Conservation (phyloP, 2,329 filamentous ascomycete genomes). For the Dactylonectria estremocensis region DNA sequence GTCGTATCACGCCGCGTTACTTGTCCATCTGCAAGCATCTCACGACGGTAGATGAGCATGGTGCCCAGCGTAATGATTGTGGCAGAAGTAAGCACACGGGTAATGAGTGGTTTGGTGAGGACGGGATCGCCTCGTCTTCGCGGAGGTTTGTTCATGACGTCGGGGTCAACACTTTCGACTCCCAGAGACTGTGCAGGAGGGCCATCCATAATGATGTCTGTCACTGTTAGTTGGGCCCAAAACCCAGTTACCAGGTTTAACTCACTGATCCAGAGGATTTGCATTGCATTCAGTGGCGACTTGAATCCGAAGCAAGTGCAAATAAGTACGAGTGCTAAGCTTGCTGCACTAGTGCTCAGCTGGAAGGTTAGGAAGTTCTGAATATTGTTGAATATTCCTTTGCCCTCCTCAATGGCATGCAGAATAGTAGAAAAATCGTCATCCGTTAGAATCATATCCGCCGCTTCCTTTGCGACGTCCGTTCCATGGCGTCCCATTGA, state of each 20-base stretch:
- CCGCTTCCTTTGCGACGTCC: conserved; percentile 95
- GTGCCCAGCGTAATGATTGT: conserved; percentile 94
- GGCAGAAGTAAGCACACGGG: conserved; percentile 89
- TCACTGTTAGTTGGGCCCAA: conserved; percentile 32
- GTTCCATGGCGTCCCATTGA: conserved; percentile 96
- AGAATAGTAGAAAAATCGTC: conserved; percentile 94
- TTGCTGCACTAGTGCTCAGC: conserved; percentile 95
- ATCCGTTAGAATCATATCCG: conserved; percentile 93
- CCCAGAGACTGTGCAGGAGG: conserved; percentile 97
- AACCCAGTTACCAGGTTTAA: conserved; percentile 40
- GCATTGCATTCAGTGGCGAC: conserved; percentile 98
- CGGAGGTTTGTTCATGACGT: conserved; percentile 93
- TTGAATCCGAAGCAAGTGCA: conserved; percentile 95
- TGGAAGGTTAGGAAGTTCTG: conserved; percentile 99
- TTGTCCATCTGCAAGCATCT: conserved; percentile 87
- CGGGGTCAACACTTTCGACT: conserved; percentile 93
- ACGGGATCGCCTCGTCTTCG: conserved; percentile 88
- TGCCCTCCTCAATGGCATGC: conserved; percentile 96
- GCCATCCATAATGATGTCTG: conserved; percentile 99
- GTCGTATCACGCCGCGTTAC: conserved; percentile 96
- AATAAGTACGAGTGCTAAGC: conserved; percentile 89
- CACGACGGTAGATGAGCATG: conserved; percentile 89
- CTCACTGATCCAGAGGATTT: conserved; percentile 99
- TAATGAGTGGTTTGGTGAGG: conserved; percentile 86
- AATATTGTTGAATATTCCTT: conserved; percentile 99